These are phyloP conservation scores for Canavalia gladiata DNA, from an alignment of 306 rosid genomes.

Conservation along the genomic window DNA sequence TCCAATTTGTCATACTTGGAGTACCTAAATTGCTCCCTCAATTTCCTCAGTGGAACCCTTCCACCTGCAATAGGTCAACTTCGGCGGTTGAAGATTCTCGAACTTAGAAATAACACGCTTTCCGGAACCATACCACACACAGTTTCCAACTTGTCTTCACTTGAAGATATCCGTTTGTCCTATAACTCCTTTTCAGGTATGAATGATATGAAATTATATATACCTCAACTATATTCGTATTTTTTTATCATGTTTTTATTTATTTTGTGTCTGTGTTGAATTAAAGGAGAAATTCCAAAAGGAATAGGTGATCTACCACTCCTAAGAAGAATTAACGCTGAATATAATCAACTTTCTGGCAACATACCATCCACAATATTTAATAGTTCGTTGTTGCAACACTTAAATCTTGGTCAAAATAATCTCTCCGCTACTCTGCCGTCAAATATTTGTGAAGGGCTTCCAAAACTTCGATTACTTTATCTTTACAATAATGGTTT, in stretches of 20 bases:
- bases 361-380: background rate
- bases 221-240: too few species aligned
- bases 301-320: slow-evolving; percentile 27
- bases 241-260: too few species aligned
- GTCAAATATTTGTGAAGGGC: slow-evolving; percentile 29
- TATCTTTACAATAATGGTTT: background rate
- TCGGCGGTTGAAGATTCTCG: background rate
- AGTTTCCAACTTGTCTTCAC: slow-evolving; percentile 29
- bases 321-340: background rate
- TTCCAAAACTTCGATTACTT: slow-evolving; percentile 8
- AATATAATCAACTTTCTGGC: background rate
- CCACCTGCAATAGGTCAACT: slow-evolving; percentile 14
- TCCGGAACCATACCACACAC: slow-evolving; percentile 18
- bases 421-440: slow-evolving; percentile 38
- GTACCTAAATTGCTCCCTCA: background rate
- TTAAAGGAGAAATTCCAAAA: slow-evolving; percentile 40
- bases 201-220: too few species aligned
- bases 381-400: slow-evolving; percentile 8
- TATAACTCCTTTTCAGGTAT: slow-evolving; percentile 20
- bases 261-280: background rate
- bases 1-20: slow-evolving; percentile 26
- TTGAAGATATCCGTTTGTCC: background rate
- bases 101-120: background rate
- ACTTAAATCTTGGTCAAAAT: background rate
- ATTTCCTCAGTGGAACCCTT: slow-evolving; percentile 13